Base-by-base conservation (phyloP, 2,329 filamentous ascomycete genomes). In the Cordyceps cicadae region DNA sequence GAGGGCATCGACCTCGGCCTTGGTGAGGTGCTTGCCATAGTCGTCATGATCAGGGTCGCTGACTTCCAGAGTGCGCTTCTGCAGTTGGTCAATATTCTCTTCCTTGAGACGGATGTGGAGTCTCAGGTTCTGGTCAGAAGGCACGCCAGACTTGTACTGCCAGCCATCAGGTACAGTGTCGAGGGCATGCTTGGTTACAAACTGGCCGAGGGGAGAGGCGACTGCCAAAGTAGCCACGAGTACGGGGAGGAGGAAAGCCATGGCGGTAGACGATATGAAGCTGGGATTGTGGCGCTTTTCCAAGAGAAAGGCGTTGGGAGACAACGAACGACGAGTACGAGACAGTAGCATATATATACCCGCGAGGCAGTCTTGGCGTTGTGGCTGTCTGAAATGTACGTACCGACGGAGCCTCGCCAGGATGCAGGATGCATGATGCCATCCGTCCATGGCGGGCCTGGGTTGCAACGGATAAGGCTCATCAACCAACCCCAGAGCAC, bases 11-110 rank as follows among this genome's bases (percentile, higher is more conserved):
- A 63, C 48, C 29, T 63, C 62, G 6, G 48, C 54, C 62, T 63
- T 63, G 62, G 53, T 52, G n/a, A 63, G 45, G 19, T 63, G 62
- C 54, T 63, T 61, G 54, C 62, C 62, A 19, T 63, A 63, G 57
- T 61, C 53, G 4, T 15, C 39, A 32, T 63, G 62, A 6, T 46
- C 54, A 48, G 62, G 62, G 41, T 63, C 58, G 49, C 62, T 63
- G 32, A 61, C 52, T 17, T 56, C 53, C 1, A 63, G 58, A 8
- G 49, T 34, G 19, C 62, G 62, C 58, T 61, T 26, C 46, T 50
- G 34, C 21, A 63, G 62, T 49, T 63, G 52, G 43, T 63, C 58
- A 4, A 61, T 26, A 24, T 63, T 63, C 58, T 60, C 37, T 15
- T 63, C 58, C n/a, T 46, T 61, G 53, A 63, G 52, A 26, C 57